phyloP scores from a whole-genome alignment of 2,329 filamentous ascomycete genomes.

The Penicillium sp. region DNA sequence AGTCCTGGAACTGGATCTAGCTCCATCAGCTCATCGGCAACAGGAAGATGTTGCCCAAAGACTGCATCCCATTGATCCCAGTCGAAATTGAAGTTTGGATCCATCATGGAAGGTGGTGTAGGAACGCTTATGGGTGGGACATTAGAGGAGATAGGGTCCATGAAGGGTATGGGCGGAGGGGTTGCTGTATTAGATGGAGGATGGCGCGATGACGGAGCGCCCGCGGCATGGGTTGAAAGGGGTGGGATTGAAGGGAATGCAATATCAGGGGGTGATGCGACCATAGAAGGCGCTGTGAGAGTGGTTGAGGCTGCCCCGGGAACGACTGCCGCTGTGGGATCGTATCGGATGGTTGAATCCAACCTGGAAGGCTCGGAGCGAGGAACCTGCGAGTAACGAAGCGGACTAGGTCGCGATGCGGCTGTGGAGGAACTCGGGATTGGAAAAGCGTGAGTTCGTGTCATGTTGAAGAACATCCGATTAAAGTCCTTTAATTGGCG shows the following conservation, averaged over 20 bases:
- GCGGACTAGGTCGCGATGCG: constrained; percentile 20
- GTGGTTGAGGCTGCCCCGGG: background rate
- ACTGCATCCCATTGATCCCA: constrained; percentile 48
- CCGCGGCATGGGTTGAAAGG: constrained; percentile 7
- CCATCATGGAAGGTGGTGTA: constrained; percentile 36
- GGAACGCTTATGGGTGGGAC: constrained; percentile 18
- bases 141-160: constrained; percentile 21
- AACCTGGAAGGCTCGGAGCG: constrained; percentile 8
- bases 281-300: constrained; percentile 1
- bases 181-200: constrained; percentile 1
- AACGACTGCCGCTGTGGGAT: constrained; percentile 9
- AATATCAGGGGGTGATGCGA: constrained; percentile 8
- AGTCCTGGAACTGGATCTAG: constrained; percentile 36
- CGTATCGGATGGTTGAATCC: constrained; percentile 12
- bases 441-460: constrained; percentile 27
- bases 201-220: constrained; percentile 6
- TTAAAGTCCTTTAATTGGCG: constrained; percentile 29
- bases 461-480: constrained; percentile 34
- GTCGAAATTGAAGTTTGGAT: constrained; percentile 43
- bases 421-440: constrained; percentile 14
- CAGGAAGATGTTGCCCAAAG: constrained; percentile 43
- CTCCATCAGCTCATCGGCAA: constrained; percentile 42
- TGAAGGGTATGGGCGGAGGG: constrained; percentile 15
- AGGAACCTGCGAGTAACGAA: constrained; percentile 22
- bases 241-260: constrained; percentile 2